A percentile compares a stretch with the other conserved stretches of the same genome.
These are phyloP conservation scores for Cladochytrium replicatum DNA, from an alignment of 192 early-diverging fungal genomes.

Conservation along the genomic window DNA sequence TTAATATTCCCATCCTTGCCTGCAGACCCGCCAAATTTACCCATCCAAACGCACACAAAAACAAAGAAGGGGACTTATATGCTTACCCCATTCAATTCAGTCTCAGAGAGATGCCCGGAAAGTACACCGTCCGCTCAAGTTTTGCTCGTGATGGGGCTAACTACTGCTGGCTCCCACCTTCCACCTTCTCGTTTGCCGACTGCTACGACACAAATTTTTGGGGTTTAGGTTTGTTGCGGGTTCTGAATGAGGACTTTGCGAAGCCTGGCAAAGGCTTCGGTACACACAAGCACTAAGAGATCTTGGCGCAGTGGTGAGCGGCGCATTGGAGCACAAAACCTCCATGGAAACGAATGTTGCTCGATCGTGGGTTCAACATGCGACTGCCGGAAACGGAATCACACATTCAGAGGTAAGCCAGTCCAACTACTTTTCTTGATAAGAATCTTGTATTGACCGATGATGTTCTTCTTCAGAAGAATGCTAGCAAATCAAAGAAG, in stretches of 20 bases:
- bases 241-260: slow-evolving; percentile 36
- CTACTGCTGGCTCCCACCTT: too few relatives aligned
- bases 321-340: slow-evolving; percentile 29
- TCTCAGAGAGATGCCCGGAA: too few relatives aligned
- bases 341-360: slow-evolving; percentile 30
- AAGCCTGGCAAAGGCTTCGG: slow-evolving; percentile 25
- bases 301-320: slow-evolving; percentile 32
- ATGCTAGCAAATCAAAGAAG: too few relatives aligned
- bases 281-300: slow-evolving; percentile 28
- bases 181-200: slow-evolving; percentile 35
- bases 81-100: too few relatives aligned
- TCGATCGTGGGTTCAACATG: slow-evolving; percentile 31
- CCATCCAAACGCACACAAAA: too few relatives aligned
- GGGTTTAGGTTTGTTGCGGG: slow-evolving; percentile 23
- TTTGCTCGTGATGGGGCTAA: too few relatives aligned
- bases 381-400: slow-evolving; percentile 32
- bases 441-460: too few relatives aligned
- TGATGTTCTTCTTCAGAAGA: too few relatives aligned
- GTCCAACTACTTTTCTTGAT: neutral
- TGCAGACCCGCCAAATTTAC: too few relatives aligned
- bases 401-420: slow-evolving; percentile 27
- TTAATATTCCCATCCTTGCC: too few relatives aligned
- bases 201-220: slow-evolving; percentile 26
- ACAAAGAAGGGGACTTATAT: too few relatives aligned
- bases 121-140: too few relatives aligned